Conservation (phyloP, 805 yeast species). For the Huiozyma sinensis region DNA sequence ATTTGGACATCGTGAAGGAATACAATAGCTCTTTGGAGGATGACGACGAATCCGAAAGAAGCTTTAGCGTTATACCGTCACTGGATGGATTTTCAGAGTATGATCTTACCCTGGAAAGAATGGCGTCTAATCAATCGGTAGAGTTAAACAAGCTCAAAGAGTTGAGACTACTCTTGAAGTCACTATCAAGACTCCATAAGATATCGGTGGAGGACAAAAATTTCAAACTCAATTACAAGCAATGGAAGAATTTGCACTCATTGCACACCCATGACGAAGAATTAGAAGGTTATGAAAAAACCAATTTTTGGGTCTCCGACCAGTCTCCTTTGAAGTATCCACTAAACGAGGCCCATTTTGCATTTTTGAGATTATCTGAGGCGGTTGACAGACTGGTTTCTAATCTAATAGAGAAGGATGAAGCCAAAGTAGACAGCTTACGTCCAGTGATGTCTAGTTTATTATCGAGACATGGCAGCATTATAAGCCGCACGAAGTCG, state of each 20-base stretch:
- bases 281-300: constrained; percentile 8
- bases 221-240: constrained; percentile 12
- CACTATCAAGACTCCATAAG: constrained; percentile 14
- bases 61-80: neutral
- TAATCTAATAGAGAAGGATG: constrained; percentile 2
- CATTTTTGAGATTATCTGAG: constrained; percentile 31
- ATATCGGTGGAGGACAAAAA: constrained; percentile 11
- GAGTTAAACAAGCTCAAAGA: constrained; percentile 3
- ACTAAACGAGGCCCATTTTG: constrained; percentile 54
- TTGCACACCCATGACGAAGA: neutral
- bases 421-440: too few species aligned
- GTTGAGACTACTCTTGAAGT: constrained; percentile 8
- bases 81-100: neutral
- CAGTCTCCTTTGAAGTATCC: constrained; percentile 63
- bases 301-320: constrained; percentile 51
- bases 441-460: too few species aligned
- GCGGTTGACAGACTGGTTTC: constrained; percentile 14
- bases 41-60: neutral
- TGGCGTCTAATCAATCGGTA: neutral
- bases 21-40: neutral
- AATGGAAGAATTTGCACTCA: constrained; percentile 16
- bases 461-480: too few species aligned
- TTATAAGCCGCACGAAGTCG: too few species aligned
- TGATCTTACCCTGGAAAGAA: neutral
- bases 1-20: neutral